Percentiles rank a stretch among this genome's conserved stretches.
Evolutionary conservation across 2,329 filamentous ascomycete species (phyloP).

Genomic region (Claviceps quebecensis): DNA sequence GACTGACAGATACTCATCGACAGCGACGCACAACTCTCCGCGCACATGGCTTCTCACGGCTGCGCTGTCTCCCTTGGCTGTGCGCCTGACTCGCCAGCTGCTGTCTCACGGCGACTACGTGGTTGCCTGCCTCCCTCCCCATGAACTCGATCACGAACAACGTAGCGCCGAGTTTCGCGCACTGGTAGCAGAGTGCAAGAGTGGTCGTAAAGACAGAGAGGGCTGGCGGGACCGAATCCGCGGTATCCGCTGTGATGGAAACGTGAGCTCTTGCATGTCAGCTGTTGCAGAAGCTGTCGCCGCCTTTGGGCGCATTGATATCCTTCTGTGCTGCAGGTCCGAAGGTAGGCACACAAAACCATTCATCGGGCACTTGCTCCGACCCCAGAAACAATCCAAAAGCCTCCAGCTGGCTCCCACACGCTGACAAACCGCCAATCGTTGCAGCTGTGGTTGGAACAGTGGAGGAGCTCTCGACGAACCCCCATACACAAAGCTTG

Average conservation of each 20-base stretch:
- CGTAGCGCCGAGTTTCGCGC: conserved; percentile 67
- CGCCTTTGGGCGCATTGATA: conserved; percentile 76
- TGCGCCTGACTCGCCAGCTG: conserved; percentile 66
- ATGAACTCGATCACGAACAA: conserved; percentile 63
- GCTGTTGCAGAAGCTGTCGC: conserved; percentile 77
- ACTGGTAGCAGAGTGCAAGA: conserved; percentile 59
- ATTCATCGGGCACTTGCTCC: neutral
- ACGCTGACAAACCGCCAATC: neutral
- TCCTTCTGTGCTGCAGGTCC: conserved; percentile 77
- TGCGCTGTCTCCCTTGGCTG: conserved; percentile 69
- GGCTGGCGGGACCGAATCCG: conserved; percentile 70
- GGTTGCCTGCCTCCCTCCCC: conserved; percentile 66
- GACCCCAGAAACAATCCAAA: neutral
- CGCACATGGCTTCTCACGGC: conserved; percentile 89
- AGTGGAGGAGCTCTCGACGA: conserved; percentile 76
- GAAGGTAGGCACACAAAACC: conserved; percentile 44
- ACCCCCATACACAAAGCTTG: conserved; percentile 57
- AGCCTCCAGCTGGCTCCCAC: neutral
- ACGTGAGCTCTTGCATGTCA: conserved; percentile 62
- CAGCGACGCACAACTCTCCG: conserved; percentile 56
- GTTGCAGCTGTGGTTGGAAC: conserved; percentile 65
- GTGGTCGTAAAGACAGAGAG: conserved; percentile 47
- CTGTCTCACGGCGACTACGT: conserved; percentile 88
- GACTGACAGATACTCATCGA: conserved; percentile 18
- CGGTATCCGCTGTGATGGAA: conserved; percentile 49